Percentiles rank a stretch among this genome's conserved stretches.
Conservation (phyloP, 139 green algal genomes). For the Nannochloris sp. region DNA sequence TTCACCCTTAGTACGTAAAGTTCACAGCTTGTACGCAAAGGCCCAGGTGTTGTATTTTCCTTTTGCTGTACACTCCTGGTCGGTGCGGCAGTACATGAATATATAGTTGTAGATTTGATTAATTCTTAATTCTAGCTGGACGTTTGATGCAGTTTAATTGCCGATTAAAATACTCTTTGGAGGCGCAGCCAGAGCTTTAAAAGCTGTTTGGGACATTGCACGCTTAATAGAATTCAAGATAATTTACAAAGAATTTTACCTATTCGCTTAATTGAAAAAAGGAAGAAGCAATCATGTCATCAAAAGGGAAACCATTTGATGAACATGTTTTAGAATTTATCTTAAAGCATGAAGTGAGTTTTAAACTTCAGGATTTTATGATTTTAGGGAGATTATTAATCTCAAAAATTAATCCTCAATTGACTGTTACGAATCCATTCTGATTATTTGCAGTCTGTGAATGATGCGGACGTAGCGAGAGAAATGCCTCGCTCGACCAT, state of each 20-base stretch:
- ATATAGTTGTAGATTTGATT: not conserved
- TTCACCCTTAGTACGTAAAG: not conserved
- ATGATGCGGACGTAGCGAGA: conserved; percentile 1
- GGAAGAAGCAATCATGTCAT: not conserved
- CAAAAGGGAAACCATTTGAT: not conserved
- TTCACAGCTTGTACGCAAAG: too few species aligned
- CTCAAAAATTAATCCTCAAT: not conserved
- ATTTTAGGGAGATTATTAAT: not conserved
- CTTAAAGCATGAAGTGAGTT: conserved; percentile 3
- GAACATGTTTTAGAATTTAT: conserved; percentile 6
- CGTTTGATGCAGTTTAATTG: not conserved
- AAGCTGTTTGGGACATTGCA: not conserved
- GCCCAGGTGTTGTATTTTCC: too few species aligned
- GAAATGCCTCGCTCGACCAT: not conserved
- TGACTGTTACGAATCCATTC: not conserved
- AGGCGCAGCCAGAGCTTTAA: not conserved
- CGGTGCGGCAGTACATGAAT: not conserved
- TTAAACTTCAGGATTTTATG: not conserved
- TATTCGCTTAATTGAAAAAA: not conserved
- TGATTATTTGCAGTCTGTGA: conserved; percentile 2
- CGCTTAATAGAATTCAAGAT: not conserved
- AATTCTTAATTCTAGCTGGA: not conserved
- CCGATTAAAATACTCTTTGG: not conserved
- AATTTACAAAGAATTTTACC: not conserved
- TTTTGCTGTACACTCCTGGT: too few species aligned